A percentile compares a stretch with the other conserved stretches of the same genome.
Evolutionary conservation across 225 moss, liverwort and hornwort genomes (phyloP).

Genomic region (Straminergon stramineum): DNA sequence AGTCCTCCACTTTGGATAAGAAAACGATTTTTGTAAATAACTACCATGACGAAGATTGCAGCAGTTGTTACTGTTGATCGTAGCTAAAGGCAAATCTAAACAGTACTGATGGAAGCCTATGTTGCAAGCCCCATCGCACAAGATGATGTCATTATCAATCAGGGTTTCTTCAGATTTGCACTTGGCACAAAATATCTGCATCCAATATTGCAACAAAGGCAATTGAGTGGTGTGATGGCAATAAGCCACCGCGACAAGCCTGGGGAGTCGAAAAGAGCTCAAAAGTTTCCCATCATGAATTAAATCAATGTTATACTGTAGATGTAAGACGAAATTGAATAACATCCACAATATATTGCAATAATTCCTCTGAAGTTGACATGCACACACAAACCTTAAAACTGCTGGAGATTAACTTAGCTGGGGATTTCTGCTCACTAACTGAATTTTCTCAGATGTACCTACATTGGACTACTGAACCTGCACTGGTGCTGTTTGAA

Average conservation of each 20-base stretch:
- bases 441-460: not conserved
- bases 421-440: not conserved
- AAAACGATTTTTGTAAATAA: not conserved
- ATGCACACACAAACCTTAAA: conserved; percentile 22
- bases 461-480: not conserved
- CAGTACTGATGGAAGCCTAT: conserved; percentile 94
- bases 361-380: not conserved
- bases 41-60: not conserved
- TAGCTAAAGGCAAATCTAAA: conserved; percentile 76
- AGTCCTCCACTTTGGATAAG: not conserved
- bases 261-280: not conserved
- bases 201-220: conserved; percentile 3
- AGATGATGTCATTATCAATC: conserved; percentile 83
- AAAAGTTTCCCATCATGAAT: not conserved
- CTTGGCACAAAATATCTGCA: conserved; percentile 93
- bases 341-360: not conserved
- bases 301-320: not conserved
- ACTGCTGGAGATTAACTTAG: not conserved
- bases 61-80: conserved; percentile 63
- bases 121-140: conserved; percentile 95
- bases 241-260: not conserved
- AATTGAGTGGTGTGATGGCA: not conserved
- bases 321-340: not conserved
- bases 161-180: conserved; percentile 86
- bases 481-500: not conserved